Evolutionary conservation across 306 rosid genomes (phyloP), one percentile per base, ranked within the genome.

Genomic region (Quercus rubra): DNA sequence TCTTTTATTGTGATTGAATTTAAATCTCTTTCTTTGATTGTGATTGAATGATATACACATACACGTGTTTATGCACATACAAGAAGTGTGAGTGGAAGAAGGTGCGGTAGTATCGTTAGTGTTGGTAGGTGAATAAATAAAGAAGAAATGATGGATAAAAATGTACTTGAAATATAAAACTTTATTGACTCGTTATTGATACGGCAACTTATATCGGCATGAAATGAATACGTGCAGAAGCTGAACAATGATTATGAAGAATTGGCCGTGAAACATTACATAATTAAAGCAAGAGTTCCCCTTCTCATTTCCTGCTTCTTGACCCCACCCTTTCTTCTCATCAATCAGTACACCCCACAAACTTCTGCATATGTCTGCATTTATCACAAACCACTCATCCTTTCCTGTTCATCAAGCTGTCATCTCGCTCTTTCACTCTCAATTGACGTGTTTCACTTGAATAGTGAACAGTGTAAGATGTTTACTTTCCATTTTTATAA

Each of bases 111-210:
- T 5, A 25, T 28, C 17, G 46, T 25, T 75, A 57, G 49, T 52
- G 82, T 79, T 71, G 72, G 77, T 71, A 4, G 78, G 82, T 79
- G 54, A 71, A 28, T 18, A 35, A 33, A 73, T 79, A 63, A 73
- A 63, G 67, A 33, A 17, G 56, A 52, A 51, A 57, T 15, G 21
- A 55, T 64, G 74, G 25, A 66, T 62, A 70, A 35, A 67, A 56
- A 72, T 77, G 70, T 55, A 55, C 74, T 63, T 72, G 11, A 66
- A 17, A 21, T 30, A 21, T 43, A 17, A 17, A 23, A 73, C 64
- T 64, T 43, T 28, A 54, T 78, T 67, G 72, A 67, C 55, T 54
- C 63, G 25, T 30, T 64, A 71, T 6, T 30, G 61, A 46, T 46
- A 31, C 27, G 57, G 58, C 74, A 35, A 33, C 77, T 23, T 18